phyloP scores from a whole-genome alignment of 2,329 filamentous ascomycete species.

The Ceratocystis eucalypticola region DNA sequence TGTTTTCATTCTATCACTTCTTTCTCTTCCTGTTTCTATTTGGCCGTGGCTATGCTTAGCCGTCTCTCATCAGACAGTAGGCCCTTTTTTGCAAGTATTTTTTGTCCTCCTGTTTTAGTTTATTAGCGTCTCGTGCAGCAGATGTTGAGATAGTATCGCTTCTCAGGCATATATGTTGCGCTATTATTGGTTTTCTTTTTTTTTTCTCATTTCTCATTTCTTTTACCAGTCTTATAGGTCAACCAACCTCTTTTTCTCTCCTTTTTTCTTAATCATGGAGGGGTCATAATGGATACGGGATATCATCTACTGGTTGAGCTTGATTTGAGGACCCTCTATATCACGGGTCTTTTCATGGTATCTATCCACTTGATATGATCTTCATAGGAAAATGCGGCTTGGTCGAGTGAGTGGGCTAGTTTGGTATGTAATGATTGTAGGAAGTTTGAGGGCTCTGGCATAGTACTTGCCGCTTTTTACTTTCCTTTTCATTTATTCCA shows the following conservation, averaged over 20 bases:
- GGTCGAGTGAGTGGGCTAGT: too few relatives aligned
- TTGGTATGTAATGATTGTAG: not conserved
- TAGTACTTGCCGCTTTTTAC: not conserved
- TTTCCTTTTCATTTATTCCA: not conserved
- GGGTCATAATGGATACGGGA: not conserved
- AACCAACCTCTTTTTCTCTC: slow-evolving; percentile 9
- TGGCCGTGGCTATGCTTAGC: not conserved
- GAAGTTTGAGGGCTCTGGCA: not conserved
- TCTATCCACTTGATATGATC: too few relatives aligned
- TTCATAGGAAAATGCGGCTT: too few relatives aligned
- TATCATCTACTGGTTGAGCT: not conserved
- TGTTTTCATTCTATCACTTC: not conserved
- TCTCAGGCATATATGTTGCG: slow-evolving; percentile 1
- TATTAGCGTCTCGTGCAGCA: not conserved
- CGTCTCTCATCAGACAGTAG: not conserved
- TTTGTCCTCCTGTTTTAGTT: not conserved
- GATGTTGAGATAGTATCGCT: not conserved
- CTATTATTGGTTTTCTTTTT: not conserved
- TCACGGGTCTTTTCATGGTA: not conserved
- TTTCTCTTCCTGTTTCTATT: not conserved
- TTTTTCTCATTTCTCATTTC: not conserved
- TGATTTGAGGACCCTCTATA: not conserved
- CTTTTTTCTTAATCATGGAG: not conserved
- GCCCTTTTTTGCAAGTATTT: not conserved
- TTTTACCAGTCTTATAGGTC: slow-evolving; percentile 6